Conservation (phyloP, 2,329 filamentous ascomycete genomes). For the Didymella pomorum region DNA sequence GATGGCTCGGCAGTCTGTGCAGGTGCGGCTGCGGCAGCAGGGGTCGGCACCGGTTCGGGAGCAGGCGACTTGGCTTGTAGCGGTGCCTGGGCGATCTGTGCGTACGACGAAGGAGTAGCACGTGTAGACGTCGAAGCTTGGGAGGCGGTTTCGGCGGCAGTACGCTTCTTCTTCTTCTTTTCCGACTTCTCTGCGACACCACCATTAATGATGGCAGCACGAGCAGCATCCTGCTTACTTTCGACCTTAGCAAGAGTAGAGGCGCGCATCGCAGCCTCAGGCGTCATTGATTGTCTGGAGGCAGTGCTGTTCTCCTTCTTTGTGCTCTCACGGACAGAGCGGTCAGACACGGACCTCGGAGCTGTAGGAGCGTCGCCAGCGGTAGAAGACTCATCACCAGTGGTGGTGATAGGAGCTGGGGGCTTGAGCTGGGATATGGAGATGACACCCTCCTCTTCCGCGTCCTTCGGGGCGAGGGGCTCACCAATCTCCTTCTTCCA, state of each 20-base stretch:
- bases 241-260: conserved; percentile 54
- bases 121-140: conserved; percentile 51
- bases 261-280: conserved; percentile 51
- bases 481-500: conserved; percentile 87
- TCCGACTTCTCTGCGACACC: conserved; percentile 51
- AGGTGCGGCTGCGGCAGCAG: conserved; percentile 6
- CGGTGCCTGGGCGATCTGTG: conserved; percentile 50
- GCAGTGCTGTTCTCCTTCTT: conserved; percentile 47
- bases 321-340: conserved; percentile 47
- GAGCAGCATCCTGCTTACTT: conserved; percentile 52
- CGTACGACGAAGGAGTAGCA: conserved; percentile 50
- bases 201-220: conserved; percentile 52
- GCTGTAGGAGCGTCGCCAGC: conserved; percentile 44
- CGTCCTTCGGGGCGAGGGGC: conserved; percentile 80
- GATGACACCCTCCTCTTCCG: conserved; percentile 75
- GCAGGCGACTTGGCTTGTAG: conserved; percentile 44
- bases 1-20: conserved; percentile 21
- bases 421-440: conserved; percentile 72
- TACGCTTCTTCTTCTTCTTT: conserved; percentile 74
- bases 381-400: conserved; percentile 49
- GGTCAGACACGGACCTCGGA: conserved; percentile 47
- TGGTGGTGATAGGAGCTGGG: conserved; percentile 34
- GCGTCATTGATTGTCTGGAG: conserved; percentile 46
- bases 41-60: conserved; percentile 23
- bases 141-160: conserved; percentile 55